Percentiles rank a stretch among this genome's conserved stretches.
These are phyloP conservation scores for Vaucheria bursata DNA, from an alignment of 352 stramenopile genomes.

Conservation along the genomic window DNA sequence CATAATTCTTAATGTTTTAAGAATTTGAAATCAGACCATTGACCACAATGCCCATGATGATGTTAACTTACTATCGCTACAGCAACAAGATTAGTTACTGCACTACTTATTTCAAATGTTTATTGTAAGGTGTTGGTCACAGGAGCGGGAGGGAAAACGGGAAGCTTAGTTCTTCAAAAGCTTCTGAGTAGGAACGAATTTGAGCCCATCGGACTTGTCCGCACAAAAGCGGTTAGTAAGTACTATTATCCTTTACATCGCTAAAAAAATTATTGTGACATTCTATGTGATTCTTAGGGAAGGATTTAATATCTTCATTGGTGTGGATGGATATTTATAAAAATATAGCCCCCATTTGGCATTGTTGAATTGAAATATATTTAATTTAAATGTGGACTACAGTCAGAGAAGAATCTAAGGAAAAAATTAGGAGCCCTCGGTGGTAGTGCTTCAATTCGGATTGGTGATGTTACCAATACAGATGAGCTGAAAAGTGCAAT, in stretches of 20 bases:
- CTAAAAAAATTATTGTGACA: not conserved
- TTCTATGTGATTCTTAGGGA: not conserved
- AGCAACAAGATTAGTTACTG: too few species aligned
- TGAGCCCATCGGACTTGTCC: constrained; percentile 53
- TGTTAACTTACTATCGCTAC: too few species aligned
- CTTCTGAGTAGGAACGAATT: constrained; percentile 50
- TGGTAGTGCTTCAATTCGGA: constrained; percentile 45
- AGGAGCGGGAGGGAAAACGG: constrained; percentile 59
- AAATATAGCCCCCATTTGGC: not conserved
- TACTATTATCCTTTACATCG: too few species aligned
- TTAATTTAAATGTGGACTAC: too few species aligned
- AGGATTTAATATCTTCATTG: not conserved
- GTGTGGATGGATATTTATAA: not conserved
- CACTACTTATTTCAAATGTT: too few species aligned
- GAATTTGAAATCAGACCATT: too few species aligned
- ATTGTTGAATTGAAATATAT: not conserved
- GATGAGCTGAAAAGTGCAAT: constrained; percentile 49
- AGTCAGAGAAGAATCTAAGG: constrained; percentile 49
- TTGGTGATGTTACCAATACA: constrained; percentile 52
- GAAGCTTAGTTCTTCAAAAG: constrained; percentile 60
- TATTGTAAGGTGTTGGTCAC: constrained; percentile 58
- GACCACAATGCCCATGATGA: too few species aligned
- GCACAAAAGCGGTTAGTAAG: constrained; percentile 48
- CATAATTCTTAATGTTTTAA: too few species aligned
- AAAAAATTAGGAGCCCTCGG: constrained; percentile 31